These are phyloP conservation scores for Cordyceps pruinosa DNA, from an alignment of 2,329 filamentous ascomycete species.

Conservation along the genomic window DNA sequence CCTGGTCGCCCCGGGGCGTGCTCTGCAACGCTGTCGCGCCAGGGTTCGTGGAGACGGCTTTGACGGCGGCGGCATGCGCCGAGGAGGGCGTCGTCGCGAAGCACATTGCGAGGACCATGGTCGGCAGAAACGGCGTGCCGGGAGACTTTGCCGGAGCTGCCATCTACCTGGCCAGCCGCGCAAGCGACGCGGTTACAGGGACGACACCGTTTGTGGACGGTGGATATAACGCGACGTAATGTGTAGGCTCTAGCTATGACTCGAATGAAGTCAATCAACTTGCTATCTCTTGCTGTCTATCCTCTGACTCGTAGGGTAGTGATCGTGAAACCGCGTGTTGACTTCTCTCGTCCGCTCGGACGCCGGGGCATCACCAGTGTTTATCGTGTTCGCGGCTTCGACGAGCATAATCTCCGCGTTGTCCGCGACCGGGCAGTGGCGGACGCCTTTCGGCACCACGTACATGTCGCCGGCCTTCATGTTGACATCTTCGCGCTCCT, in stretches of 20 bases:
- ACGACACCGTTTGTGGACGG: conserved; percentile 30
- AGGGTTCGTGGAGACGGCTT: conserved; percentile 24
- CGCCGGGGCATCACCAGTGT: conserved; percentile 22
- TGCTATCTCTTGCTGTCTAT: neutral
- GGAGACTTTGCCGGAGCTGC: conserved; percentile 26
- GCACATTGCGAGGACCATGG: conserved; percentile 25
- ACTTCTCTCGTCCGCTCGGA: conserved; percentile 20
- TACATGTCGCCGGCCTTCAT: conserved; percentile 28
- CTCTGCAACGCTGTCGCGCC: conserved; percentile 29
- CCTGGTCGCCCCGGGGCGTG: conserved; percentile 27
- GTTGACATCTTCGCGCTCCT: conserved; percentile 21
- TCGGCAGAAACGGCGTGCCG: conserved; percentile 24
- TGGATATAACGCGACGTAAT: conserved; percentile 26
- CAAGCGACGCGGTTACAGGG: conserved; percentile 26
- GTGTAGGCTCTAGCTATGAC: neutral
- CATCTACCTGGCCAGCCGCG: conserved; percentile 25
- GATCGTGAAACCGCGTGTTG: neutral
- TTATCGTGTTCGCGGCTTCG: conserved; percentile 27
- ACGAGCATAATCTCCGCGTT: conserved; percentile 31
- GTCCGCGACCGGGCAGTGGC: conserved; percentile 30
- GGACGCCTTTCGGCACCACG: conserved; percentile 29
- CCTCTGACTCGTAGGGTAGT: neutral
- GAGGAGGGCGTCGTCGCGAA: conserved; percentile 17
- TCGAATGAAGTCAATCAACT: neutral
- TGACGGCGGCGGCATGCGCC: conserved; percentile 19